These are phyloP conservation scores for Fusarium sp. DNA, from an alignment of 2,329 filamentous ascomycete genomes.

Conservation along the genomic window DNA sequence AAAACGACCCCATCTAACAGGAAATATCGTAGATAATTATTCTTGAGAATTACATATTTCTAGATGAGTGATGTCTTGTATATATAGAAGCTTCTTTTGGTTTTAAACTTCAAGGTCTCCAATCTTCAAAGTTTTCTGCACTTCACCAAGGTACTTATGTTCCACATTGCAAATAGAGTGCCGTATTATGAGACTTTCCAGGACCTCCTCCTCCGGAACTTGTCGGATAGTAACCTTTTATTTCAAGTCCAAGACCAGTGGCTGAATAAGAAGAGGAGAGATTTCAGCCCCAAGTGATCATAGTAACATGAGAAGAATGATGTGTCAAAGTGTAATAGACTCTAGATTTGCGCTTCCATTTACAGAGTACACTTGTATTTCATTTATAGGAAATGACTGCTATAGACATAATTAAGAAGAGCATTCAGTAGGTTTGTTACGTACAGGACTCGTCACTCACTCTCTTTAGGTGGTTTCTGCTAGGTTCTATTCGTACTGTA, in stretches of 20 bases:
- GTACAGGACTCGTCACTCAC: constrained; percentile 2
- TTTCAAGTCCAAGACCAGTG: background rate
- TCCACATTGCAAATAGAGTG: background rate
- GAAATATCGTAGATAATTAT: background rate
- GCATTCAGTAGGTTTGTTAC: background rate
- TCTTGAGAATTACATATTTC: background rate
- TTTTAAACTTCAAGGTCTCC: background rate
- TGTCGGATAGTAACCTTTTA: background rate
- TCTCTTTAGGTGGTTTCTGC: background rate
- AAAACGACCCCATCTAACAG: too few species aligned
- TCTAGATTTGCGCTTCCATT: background rate
- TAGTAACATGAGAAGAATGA: background rate
- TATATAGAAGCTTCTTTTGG: background rate
- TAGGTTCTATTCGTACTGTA: background rate
- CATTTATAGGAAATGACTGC: background rate
- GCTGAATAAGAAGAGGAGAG: background rate
- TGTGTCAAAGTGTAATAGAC: background rate
- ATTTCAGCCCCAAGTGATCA: background rate
- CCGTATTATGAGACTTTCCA: background rate
- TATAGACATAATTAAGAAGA: background rate
- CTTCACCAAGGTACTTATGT: background rate
- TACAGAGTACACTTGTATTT: background rate
- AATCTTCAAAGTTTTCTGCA: background rate
- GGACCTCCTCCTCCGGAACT: background rate
- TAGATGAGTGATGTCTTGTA: background rate